A percentile compares a stretch with the other conserved stretches of the same genome.
phyloP scores from a whole-genome alignment of 202 grass and related monocot genomes.

The Cymbopogon flexuosus region DNA sequence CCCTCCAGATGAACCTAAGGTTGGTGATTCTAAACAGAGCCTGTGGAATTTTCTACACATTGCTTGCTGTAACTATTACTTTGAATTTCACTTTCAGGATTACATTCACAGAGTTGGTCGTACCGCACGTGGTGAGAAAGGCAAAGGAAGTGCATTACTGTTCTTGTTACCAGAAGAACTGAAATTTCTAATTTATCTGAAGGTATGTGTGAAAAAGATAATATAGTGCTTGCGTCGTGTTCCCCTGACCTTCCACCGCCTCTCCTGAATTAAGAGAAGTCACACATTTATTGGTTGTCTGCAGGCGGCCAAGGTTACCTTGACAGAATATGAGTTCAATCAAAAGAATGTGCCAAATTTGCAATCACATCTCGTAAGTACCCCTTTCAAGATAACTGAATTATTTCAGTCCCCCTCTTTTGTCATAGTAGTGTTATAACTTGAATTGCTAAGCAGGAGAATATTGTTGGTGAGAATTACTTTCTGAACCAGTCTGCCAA shows the following conservation, averaged over 20 bases:
- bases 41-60: background rate
- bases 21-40: conserved; percentile 19
- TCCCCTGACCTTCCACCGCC: background rate
- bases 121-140: conserved; percentile 89
- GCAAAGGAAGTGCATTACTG: conserved; percentile 74
- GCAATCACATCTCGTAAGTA: conserved; percentile 77
- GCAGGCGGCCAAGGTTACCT: conserved; percentile 76
- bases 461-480: conserved; percentile 76
- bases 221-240: background rate
- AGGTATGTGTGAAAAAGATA: conserved; percentile 38
- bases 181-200: conserved; percentile 76
- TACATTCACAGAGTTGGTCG: conserved; percentile 94
- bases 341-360: conserved; percentile 76
- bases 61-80: background rate
- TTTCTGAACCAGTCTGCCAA: conserved; percentile 81
- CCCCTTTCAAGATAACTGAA: background rate
- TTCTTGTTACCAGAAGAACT: conserved; percentile 88
- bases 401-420: background rate
- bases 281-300: conserved; percentile 30
- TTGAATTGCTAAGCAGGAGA: conserved; percentile 55
- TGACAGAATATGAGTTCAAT: conserved; percentile 73
- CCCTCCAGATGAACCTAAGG: conserved; percentile 98
- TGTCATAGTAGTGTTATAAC: background rate
- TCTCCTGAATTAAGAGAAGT: background rate
- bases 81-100: conserved; percentile 58